Percentiles rank a stretch among this genome's conserved stretches.
These are phyloP conservation scores for Rhytidiadelphus loreus DNA, from an alignment of 225 moss, liverwort and hornwort species.

Conservation along the genomic window DNA sequence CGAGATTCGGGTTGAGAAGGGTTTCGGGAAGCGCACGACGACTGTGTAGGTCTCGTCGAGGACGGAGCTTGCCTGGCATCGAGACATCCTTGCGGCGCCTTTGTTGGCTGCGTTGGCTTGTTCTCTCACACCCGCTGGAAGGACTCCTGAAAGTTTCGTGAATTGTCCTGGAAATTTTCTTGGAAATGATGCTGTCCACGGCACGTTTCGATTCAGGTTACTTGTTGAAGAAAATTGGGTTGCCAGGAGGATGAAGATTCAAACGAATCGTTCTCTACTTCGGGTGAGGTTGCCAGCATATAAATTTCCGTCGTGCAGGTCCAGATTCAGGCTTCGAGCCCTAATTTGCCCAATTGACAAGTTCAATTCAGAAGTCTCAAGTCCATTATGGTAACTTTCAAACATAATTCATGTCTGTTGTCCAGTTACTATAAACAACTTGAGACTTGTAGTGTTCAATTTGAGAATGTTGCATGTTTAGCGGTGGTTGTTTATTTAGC, in stretches of 20 bases:
- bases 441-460: too few relatives aligned
- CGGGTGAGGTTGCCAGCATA: background rate
- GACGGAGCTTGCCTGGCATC: background rate
- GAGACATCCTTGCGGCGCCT: background rate
- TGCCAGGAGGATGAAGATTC: background rate
- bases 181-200: background rate
- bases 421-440: too few relatives aligned
- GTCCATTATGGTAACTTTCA: background rate
- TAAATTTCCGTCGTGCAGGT: background rate
- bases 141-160: background rate
- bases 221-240: background rate
- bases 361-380: background rate
- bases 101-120: background rate
- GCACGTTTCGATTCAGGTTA: background rate
- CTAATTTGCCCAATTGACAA: background rate
- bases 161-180: background rate
- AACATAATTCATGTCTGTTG: too few relatives aligned
- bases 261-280: background rate
- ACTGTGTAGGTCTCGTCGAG: background rate
- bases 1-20: background rate
- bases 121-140: background rate
- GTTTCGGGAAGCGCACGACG: background rate
- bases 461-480: too few relatives aligned
- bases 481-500: too few relatives aligned
- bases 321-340: background rate